Base-by-base conservation (phyloP, 2,329 filamentous ascomycete species). In the Ascochyta fabae region DNA sequence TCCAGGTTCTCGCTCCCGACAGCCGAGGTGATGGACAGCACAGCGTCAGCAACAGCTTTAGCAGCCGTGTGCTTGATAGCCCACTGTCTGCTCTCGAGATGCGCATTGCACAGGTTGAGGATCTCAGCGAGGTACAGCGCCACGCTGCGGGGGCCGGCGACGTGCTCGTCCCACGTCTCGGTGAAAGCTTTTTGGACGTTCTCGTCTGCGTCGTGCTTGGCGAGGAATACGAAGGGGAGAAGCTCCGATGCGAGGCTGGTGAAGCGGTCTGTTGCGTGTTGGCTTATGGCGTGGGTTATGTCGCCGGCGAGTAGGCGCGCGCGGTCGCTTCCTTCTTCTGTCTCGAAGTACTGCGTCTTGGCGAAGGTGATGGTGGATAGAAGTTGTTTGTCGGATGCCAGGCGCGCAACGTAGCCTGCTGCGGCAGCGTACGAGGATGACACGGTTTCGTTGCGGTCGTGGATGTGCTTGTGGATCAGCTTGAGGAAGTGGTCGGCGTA, bases 401-500 rank as follows among this genome's bases (percentile, higher is more conserved):
- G 69, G 19, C 86, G 86, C 64, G 95, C 83, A 51, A 98, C 81
- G 72, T 98, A 98, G 0, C 94, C 95, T 22, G 92, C 86, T 3
- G 93, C 88, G 48, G 87, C 88, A 19, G 93, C 94, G 72, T 97
- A 99, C 2, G 90, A 90, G 59, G 90, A 89, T 69, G 90, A 93
- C 53, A 97, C 93, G 16, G 96, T 95, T 65, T 97, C 92, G 69
- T 99, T 99, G 60, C 90, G 88, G 73, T 99, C 95, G 45, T 96
- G 83, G 1, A 93, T 86, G 54, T 93, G 86, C 73, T 91, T 94
- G 67, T 92, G 86, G 60, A 96, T 83, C 9, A 92, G 73, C 61
- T 88, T 88, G 46, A 97, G 80, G 67, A 97, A 92, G 8, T 83
- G 81, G 59, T 90, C 86, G 12, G 91, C 88, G 67, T 93, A 87